Evolutionary conservation across 1,284 basidiomycete genomes (phyloP).

Genomic region (Sanguinoderma infundibulare): DNA sequence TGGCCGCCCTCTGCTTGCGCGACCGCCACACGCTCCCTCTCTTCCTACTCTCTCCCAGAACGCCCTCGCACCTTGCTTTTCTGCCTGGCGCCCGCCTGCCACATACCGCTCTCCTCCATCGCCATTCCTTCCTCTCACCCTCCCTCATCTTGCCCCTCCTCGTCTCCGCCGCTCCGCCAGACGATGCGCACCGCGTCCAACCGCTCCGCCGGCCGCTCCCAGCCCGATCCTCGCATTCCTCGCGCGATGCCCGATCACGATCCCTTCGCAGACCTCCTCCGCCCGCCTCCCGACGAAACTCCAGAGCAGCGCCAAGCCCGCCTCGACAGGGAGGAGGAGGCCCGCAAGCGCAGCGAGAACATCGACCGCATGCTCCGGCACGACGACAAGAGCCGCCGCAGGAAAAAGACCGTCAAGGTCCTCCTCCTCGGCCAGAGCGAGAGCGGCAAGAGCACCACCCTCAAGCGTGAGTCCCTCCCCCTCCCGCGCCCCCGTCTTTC

Average conservation of each 20-base stretch:
- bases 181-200: conserved; percentile 1
- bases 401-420: conserved; percentile 69
- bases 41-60: conserved; percentile 14
- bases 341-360: conserved; percentile 71
- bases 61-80: conserved; percentile 20
- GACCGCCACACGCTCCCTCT: neutral
- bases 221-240: neutral
- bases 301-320: conserved; percentile 62
- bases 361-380: conserved; percentile 78
- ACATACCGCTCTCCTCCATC: conserved; percentile 24
- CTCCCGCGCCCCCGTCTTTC: neutral
- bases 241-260: conserved; percentile 43
- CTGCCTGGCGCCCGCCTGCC: conserved; percentile 19
- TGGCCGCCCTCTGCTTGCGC: no score
- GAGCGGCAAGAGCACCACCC: conserved; percentile 80
- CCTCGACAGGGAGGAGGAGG: conserved; percentile 65
- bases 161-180: neutral
- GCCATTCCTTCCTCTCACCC: conserved; percentile 17
- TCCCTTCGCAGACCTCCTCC: conserved; percentile 67
- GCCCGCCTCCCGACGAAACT: conserved; percentile 73
- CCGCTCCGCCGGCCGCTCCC: conserved; percentile 1
- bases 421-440: conserved; percentile 83
- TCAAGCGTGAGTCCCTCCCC: conserved; percentile 74
- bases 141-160: neutral
- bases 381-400: conserved; percentile 62